A percentile compares a stretch with the other conserved stretches of the same genome.
phyloP scores from a whole-genome alignment of 768 basidiomycete genomes.

The Boletus subcaerulescens region DNA sequence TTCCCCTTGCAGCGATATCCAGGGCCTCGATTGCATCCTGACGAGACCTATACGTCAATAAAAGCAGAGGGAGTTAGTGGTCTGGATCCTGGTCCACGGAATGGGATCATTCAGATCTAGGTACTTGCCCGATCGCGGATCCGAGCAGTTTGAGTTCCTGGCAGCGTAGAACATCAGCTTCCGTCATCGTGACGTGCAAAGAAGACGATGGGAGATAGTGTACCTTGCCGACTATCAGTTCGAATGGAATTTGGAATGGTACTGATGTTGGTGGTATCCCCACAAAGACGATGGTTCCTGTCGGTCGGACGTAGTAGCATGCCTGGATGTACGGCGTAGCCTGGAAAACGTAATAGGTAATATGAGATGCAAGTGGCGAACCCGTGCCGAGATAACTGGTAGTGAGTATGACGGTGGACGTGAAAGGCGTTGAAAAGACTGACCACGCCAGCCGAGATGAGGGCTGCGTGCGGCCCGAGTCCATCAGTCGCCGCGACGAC shows the following conservation, averaged over 20 bases:
- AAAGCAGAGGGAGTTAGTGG: background rate
- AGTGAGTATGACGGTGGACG: background rate
- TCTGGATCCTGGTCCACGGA: background rate
- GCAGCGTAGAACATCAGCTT: background rate
- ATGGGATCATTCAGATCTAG: background rate
- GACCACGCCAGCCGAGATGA: slow-evolving; percentile 24
- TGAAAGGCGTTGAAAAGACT: background rate
- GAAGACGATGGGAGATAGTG: background rate
- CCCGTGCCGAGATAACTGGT: background rate
- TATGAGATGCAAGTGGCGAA: background rate
- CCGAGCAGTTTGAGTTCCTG: slow-evolving; percentile 25
- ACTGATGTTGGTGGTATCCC: slow-evolving; percentile 36
- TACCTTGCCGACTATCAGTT: slow-evolving; percentile 30
- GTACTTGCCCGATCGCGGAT: slow-evolving; percentile 19
- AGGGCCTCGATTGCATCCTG: slow-evolving; percentile 50
- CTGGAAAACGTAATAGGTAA: background rate
- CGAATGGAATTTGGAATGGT: slow-evolving; percentile 29
- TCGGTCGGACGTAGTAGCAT: slow-evolving; percentile 42
- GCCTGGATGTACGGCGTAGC: slow-evolving; percentile 42
- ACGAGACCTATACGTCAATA: slow-evolving; percentile 26
- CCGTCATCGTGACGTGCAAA: background rate
- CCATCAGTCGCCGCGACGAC: slow-evolving; percentile 41
- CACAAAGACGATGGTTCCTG: slow-evolving; percentile 41
- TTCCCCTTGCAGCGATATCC: slow-evolving; percentile 39
- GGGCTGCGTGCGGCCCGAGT: slow-evolving; percentile 40